Evolutionary conservation across 768 basidiomycete genomes (phyloP), one percentile per base, ranked within the genome.

Genomic region (Boletus rex-veris): DNA sequence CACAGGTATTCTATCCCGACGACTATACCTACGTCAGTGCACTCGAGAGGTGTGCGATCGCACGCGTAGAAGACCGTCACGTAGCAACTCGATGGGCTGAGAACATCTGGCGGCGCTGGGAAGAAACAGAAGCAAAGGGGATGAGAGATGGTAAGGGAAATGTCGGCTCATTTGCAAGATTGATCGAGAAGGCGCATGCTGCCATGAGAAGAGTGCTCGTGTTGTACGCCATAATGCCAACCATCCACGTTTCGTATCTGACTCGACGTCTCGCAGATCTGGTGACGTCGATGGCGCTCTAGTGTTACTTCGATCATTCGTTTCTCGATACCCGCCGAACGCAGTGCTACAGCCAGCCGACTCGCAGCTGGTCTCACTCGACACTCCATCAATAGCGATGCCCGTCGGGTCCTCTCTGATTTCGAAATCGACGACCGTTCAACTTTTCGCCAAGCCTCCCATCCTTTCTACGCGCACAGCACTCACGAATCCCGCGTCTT

Each of bases 71-170:
- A 30, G 83, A 90, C 47, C 71, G 81, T n/a, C 60, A 63, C 6
- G 46, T 75, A 3, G 84, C 81, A 6, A 54, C 77, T 28, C 61
- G 62, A 33, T 86, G 85, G 64, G 85, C 82, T 0, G 74, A 80
- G 24, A 77, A 80, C 39, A 53, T 90, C 6, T 95, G 92, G 88
- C 64, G 58, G 10, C 76, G 80, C 49, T 96, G 90, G 86, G 58
- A 70, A 12, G 57, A 33, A 7, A 55, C 80, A 0, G 87, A 88
- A 61, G 65, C 71, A 14, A 52, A 64, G 7, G 72, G 74, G 37
- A 42, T 65, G 14, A 66, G 61, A 37, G 57, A 60, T n/a, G 67
- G 65, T 1, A 71, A 62, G 33, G 50, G 36, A 21, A 51, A 41
- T 12, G 48, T 59, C 2, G 54, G 61, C 41, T 46, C 54, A 16